A percentile compares a stretch with the other conserved stretches of the same genome.
phyloP scores from a whole-genome alignment of 164 flowering plant genomes.

The Brasenia schreberi region DNA sequence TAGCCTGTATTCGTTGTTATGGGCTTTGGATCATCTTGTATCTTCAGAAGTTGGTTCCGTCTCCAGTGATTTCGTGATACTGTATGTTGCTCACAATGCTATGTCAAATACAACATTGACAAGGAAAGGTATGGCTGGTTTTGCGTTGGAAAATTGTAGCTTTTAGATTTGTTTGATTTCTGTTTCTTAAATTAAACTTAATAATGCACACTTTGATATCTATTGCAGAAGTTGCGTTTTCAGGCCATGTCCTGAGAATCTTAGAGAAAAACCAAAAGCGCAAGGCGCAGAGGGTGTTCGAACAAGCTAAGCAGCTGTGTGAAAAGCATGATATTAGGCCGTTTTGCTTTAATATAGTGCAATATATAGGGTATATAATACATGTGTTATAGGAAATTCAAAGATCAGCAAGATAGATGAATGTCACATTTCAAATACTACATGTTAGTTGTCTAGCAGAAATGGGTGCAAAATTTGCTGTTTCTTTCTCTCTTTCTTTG shows the following conservation, averaged over 20 bases:
- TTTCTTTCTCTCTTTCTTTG: too few species aligned
- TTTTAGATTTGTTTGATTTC: too few species aligned
- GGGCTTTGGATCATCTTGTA: conserved; percentile 7
- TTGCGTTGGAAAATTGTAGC: too few species aligned
- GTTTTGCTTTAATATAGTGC: too few species aligned
- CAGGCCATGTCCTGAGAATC: neutral
- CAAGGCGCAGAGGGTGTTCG: neutral
- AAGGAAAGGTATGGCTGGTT: conserved; percentile 3
- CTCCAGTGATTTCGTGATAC: conserved; percentile 7
- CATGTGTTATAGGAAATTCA: too few species aligned
- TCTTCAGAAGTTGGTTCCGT: neutral
- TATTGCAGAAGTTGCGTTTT: neutral
- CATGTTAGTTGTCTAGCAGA: too few species aligned
- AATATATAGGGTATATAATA: too few species aligned
- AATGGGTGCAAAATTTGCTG: too few species aligned
- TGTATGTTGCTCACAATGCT: neutral
- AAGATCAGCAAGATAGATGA: too few species aligned
- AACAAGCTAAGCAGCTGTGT: conserved; percentile 5
- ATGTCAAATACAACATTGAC: neutral
- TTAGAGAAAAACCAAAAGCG: conserved; percentile 3
- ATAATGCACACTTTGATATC: too few species aligned
- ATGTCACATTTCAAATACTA: too few species aligned
- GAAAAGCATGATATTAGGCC: conserved; percentile 7
- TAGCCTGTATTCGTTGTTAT: conserved; percentile 7
- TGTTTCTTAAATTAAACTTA: too few species aligned